These are phyloP conservation scores for Sphagnum fallax DNA, from an alignment of 228 moss, liverwort and hornwort species.

Conservation along the genomic window DNA sequence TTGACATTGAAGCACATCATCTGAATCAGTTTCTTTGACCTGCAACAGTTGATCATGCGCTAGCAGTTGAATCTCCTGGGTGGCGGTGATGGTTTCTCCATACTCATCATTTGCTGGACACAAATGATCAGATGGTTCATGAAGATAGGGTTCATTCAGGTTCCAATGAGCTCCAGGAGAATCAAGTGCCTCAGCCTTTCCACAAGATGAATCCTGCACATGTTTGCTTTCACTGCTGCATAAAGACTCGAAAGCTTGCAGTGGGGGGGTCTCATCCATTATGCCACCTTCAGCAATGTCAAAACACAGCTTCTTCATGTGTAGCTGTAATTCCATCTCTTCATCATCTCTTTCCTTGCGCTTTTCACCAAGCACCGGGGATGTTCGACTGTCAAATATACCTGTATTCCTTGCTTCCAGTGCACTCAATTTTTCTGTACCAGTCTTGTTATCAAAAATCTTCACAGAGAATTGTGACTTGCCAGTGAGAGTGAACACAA, in stretches of 20 bases:
- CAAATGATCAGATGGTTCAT: too few relatives aligned
- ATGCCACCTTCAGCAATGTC: slow-evolving; percentile 10
- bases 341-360: slow-evolving; percentile 28
- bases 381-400: slow-evolving; percentile 22
- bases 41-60: too few relatives aligned
- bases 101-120: slow-evolving; percentile 2
- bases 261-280: neutral
- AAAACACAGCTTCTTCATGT: slow-evolving; percentile 14
- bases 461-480: slow-evolving; percentile 35
- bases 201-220: too few relatives aligned
- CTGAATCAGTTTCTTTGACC: too few relatives aligned
- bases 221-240: too few relatives aligned
- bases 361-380: slow-evolving; percentile 27
- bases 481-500: slow-evolving; percentile 30
- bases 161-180: too few relatives aligned
- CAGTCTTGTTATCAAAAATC: slow-evolving; percentile 31
- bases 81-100: too few relatives aligned
- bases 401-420: slow-evolving; percentile 37
- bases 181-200: too few relatives aligned
- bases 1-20: too few relatives aligned
- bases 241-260: too few relatives aligned
- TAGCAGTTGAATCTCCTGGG: too few relatives aligned
- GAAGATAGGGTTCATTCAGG: too few relatives aligned
- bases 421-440: slow-evolving; percentile 27
- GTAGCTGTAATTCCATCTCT: slow-evolving; percentile 1